These are phyloP conservation scores for Vitis cinerea DNA, from an alignment of 164 flowering plant genomes.

Conservation along the genomic window DNA sequence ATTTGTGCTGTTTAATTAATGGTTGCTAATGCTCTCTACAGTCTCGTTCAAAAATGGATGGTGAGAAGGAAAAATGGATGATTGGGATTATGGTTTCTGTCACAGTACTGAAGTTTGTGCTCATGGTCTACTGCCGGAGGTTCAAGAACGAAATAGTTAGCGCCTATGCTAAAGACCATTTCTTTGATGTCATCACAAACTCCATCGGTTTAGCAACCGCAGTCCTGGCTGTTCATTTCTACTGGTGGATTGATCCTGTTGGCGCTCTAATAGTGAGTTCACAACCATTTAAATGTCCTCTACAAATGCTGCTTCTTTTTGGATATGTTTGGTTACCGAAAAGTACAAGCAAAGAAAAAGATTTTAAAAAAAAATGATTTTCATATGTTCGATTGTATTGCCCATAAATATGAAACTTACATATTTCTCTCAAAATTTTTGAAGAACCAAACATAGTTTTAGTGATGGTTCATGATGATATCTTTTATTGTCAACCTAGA, in stretches of 20 bases:
- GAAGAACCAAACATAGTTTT: no score
- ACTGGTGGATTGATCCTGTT: slow-evolving; percentile 82
- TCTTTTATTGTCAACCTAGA: slow-evolving; percentile 38
- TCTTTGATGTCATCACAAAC: slow-evolving; percentile 83
- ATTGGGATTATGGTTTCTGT: slow-evolving; percentile 80
- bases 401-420: no score
- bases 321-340: no score
- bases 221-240: slow-evolving; percentile 49
- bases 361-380: no score
- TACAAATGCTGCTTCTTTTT: neutral
- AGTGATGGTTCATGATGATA: no score
- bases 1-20: neutral
- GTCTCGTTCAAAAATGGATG: slow-evolving; percentile 36
- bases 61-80: slow-evolving; percentile 63
- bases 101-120: slow-evolving; percentile 58
- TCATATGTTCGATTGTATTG: no score
- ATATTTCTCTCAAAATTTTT: no score
- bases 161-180: slow-evolving; percentile 83
- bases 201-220: slow-evolving; percentile 67
- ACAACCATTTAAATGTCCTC: neutral
- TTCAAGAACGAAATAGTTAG: slow-evolving; percentile 71
- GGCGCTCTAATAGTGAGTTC: slow-evolving; percentile 73
- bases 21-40: slow-evolving; percentile 9
- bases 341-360: no score
- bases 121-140: slow-evolving; percentile 68